phyloP scores from a whole-genome alignment of 495 filamentous ascomycete species.

The Neurospora sp. region DNA sequence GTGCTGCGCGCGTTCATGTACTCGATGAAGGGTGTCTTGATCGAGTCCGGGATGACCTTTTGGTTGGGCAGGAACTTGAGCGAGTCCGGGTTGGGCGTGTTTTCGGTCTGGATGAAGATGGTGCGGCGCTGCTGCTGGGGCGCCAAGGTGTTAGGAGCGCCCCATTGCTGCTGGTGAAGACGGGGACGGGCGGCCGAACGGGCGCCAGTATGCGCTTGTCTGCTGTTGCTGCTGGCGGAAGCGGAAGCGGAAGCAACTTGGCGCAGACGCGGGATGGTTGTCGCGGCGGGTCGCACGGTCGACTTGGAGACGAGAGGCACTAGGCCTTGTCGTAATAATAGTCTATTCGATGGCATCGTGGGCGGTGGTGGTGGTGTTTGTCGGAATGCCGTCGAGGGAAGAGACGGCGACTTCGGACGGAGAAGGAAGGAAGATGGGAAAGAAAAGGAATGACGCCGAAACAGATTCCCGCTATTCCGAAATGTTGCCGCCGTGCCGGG shows the following conservation, averaged over 20 bases:
- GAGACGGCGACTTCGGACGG: background rate
- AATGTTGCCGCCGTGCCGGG: background rate
- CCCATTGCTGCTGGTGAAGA: background rate
- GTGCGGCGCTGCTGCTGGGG: conserved; percentile 39
- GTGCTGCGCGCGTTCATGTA: conserved; percentile 84
- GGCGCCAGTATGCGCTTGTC: conserved; percentile 12
- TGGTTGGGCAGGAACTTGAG: conserved; percentile 92
- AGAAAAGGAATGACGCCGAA: background rate
- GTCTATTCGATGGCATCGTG: conserved; percentile 16
- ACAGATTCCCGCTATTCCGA: background rate
- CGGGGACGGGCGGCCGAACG: background rate
- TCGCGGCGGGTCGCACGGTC: background rate
- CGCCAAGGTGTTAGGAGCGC: background rate
- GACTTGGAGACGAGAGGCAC: conserved; percentile 16
- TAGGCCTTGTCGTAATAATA: conserved; percentile 14
- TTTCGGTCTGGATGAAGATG: conserved; percentile 96
- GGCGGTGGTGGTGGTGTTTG: background rate
- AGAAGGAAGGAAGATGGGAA: background rate
- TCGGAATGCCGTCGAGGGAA: background rate
- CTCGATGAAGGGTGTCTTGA: conserved; percentile 73
- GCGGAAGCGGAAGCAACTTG: conserved; percentile 14
- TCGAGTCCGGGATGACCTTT: conserved; percentile 60
- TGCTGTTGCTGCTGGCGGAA: conserved; percentile 8
- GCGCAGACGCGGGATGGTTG: conserved; percentile 2
- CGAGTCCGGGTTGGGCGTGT: conserved; percentile 81